Conservation (phyloP, 192 early-diverging fungal species). For the Coemansia sp. region DNA sequence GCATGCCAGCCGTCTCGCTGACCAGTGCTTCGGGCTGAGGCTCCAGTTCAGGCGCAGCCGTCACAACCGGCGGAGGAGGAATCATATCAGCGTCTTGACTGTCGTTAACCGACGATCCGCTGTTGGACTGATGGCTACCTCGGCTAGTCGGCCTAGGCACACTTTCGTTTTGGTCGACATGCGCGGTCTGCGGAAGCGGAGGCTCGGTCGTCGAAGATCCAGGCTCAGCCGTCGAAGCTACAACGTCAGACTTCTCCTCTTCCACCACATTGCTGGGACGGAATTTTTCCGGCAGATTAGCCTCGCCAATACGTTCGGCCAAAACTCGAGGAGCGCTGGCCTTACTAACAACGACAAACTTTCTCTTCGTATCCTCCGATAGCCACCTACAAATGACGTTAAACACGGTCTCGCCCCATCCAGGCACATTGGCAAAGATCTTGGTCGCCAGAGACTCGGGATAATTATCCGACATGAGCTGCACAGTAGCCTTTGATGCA, state of each 20-base stretch:
- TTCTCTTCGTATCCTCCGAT: constrained; percentile 61
- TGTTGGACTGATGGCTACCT: background rate
- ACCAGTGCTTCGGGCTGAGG: background rate
- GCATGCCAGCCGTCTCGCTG: constrained; percentile 33
- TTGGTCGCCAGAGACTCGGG: constrained; percentile 66
- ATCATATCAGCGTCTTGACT: background rate
- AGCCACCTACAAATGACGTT: constrained; percentile 61
- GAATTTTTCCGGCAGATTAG: constrained; percentile 47
- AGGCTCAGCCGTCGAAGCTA: background rate
- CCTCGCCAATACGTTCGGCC: constrained; percentile 42
- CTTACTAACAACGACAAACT: constrained; percentile 65
- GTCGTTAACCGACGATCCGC: background rate
- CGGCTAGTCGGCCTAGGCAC: constrained; percentile 25
- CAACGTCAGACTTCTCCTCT: background rate
- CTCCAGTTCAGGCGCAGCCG: constrained; percentile 26
- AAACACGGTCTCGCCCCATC: constrained; percentile 65
- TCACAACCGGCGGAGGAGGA: constrained; percentile 14
- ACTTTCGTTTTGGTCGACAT: constrained; percentile 25
- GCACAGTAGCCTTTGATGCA: constrained; percentile 59
- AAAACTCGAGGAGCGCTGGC: constrained; percentile 32
- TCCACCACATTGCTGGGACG: background rate
- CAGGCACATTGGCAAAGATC: constrained; percentile 65
- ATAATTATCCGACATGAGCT: constrained; percentile 66
- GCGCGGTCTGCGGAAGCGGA: constrained; percentile 18
- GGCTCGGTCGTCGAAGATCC: background rate